Percentiles rank a stretch among this genome's conserved stretches.
These are phyloP conservation scores for Wickerhamiella parazyma DNA, from an alignment of 805 yeast species.

Conservation along the genomic window DNA sequence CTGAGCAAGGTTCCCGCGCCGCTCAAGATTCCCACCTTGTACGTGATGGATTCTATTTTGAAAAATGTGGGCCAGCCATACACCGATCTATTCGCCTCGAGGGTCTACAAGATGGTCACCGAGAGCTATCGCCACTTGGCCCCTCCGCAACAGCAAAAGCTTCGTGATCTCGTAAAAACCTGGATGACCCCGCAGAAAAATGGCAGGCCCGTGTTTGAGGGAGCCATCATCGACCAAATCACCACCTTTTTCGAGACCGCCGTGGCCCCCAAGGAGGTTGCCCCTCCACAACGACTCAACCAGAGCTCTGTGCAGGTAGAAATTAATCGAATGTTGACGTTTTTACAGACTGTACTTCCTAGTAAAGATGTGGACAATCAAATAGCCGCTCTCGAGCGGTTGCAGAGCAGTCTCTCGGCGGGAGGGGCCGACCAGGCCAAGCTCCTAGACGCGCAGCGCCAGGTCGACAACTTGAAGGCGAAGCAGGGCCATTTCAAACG, in stretches of 20 bases:
- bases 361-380: constrained; percentile 24
- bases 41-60: constrained; percentile 79
- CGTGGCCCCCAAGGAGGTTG: background rate
- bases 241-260: constrained; percentile 45
- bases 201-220: constrained; percentile 60
- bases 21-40: constrained; percentile 72
- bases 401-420: constrained; percentile 21
- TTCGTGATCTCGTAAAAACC: constrained; percentile 68
- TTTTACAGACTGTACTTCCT: constrained; percentile 15
- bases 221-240: constrained; percentile 52
- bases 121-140: constrained; percentile 67
- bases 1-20: constrained; percentile 64
- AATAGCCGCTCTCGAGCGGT: constrained; percentile 21
- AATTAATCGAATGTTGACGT: constrained; percentile 20
- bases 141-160: constrained; percentile 57
- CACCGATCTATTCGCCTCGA: constrained; percentile 59
- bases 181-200: constrained; percentile 64
- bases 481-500: constrained; percentile 4
- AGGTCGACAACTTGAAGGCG: constrained; percentile 18
- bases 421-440: constrained; percentile 20
- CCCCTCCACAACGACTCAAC: constrained; percentile 13
- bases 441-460: constrained; percentile 22
- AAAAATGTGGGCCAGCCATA: constrained; percentile 87
- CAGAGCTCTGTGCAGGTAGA: constrained; percentile 22
- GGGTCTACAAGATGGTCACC: constrained; percentile 55